Base-by-base conservation (phyloP, 495 filamentous ascomycete genomes). In the Lepraria neglecta region DNA sequence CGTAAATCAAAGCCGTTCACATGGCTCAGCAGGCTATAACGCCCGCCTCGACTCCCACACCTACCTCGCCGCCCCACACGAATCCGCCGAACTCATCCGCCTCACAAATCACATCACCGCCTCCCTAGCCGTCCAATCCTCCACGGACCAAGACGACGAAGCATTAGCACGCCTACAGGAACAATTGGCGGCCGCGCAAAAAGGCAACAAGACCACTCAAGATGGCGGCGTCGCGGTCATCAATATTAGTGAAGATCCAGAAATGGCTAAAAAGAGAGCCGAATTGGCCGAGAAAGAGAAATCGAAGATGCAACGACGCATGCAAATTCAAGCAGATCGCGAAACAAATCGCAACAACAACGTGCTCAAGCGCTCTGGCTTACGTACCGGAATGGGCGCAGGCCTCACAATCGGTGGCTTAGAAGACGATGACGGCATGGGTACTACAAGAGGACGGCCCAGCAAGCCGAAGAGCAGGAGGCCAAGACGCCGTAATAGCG, bases 61-160 rank as follows among this genome's bases (percentile, higher is more conserved):
- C 50, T 97, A 97, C 70, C 82, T 94, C 11, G 84, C 82, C 6
- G 84, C 89, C 24, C 87, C 89, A 0, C 82, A 87, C 50, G 80
- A 89, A 64, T 80, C 80, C 9, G 84, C 85, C 21, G 81, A 82
- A 42, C 74, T 90, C 2, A 80, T 96, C 59, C 80, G 89, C 67
- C 77, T 90, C 27, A 87, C 89, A 30, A 88, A 88, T 61, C 90
- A 95, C 71, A 73, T 96, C 61, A 89, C 88, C 14, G 85, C 90
- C 58, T 83, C 87, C 38, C 83, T 94, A 63, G 83, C 80, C 1
- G 78, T 96, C 42, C 78, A 80, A 58, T 88, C 89, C 3, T 86
- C 87, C 52, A 80, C 82, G 45, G 75, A 82, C 44, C 76, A 89
- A 56, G 82, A 86, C 30, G 90, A 96, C 68, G 87, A 88, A 63